Conservation (phyloP, 768 basidiomycete species). For the Auricularia sp. region DNA sequence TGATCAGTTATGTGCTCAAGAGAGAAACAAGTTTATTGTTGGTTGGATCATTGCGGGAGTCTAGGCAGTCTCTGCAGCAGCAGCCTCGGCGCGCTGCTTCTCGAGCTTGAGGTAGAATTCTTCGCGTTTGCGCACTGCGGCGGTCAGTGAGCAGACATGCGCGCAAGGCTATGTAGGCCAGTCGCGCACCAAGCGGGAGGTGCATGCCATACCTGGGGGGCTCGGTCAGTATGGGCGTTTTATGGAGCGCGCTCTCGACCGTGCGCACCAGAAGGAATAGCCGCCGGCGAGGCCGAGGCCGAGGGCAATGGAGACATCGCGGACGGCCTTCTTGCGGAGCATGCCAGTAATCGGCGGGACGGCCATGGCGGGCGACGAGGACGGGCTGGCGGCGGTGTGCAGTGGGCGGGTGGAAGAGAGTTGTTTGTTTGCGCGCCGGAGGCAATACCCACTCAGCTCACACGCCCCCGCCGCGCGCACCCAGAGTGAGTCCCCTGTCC, state of each 20-base stretch:
- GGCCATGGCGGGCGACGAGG: slow-evolving; percentile 40
- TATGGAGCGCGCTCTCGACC: slow-evolving; percentile 15
- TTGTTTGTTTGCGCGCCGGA: not conserved
- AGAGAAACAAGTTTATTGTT: too few relatives aligned
- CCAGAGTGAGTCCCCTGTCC: too few relatives aligned
- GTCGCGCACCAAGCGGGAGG: slow-evolving; percentile 58
- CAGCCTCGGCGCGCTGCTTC: slow-evolving; percentile 20
- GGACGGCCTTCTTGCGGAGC: slow-evolving; percentile 87
- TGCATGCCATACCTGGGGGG: slow-evolving; percentile 69
- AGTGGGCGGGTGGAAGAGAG: slow-evolving; percentile 5
- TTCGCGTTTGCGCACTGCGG: slow-evolving; percentile 70
- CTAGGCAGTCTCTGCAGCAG: not conserved
- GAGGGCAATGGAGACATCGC: slow-evolving; percentile 64
- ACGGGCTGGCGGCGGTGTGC: slow-evolving; percentile 13
- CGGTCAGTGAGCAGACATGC: slow-evolving; percentile 5
- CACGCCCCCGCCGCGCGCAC: too few relatives aligned
- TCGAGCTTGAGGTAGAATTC: slow-evolving; percentile 81
- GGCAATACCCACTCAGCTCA: not conserved
- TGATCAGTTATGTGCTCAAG: too few relatives aligned
- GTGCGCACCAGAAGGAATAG: slow-evolving; percentile 73
- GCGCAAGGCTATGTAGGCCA: not conserved
- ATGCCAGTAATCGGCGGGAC: slow-evolving; percentile 89
- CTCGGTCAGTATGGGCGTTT: not conserved
- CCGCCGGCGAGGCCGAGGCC: slow-evolving; percentile 68
- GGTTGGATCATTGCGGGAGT: not conserved